Conservation (phyloP, 2,329 filamentous ascomycete species). For the Cladobotryum mycophilum region DNA sequence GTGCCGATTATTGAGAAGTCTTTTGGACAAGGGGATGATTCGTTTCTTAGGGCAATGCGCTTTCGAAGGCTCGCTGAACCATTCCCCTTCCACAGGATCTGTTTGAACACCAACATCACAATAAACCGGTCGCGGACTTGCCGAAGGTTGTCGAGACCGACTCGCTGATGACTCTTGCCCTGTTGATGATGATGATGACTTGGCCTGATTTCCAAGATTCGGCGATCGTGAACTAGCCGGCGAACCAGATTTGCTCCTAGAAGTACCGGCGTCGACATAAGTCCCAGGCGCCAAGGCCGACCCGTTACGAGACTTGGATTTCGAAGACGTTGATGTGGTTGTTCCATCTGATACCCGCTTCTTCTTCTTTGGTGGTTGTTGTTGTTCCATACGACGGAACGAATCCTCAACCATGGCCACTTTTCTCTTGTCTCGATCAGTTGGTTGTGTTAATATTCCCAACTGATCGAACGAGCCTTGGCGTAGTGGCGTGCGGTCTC, state of each 20-base stretch:
- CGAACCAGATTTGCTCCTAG: constrained; percentile 48
- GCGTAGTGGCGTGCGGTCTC: constrained; percentile 56
- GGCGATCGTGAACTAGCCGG: constrained; percentile 40
- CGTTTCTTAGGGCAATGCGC: constrained; percentile 38
- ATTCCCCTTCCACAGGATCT: constrained; percentile 47
- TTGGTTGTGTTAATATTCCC: constrained; percentile 56
- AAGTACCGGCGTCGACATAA: constrained; percentile 49
- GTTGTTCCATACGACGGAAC: constrained; percentile 56
- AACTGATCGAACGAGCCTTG: constrained; percentile 55
- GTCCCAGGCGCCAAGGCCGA: constrained; percentile 29
- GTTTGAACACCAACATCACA: constrained; percentile 49
- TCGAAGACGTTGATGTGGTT: constrained; percentile 26
- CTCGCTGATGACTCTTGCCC: constrained; percentile 21
- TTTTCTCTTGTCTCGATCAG: constrained; percentile 62
- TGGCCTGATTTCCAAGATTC: constrained; percentile 22
- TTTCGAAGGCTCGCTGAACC: constrained; percentile 38
- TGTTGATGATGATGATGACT: constrained; percentile 19
- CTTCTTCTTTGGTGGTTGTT: constrained; percentile 49
- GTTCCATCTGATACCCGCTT: constrained; percentile 55
- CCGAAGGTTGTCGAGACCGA: constrained; percentile 34
- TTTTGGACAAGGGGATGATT: constrained; percentile 48
- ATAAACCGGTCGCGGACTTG: constrained; percentile 37
- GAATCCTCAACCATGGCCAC: constrained; percentile 59
- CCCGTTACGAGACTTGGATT: constrained; percentile 35
- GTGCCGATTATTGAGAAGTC: constrained; percentile 44